These are phyloP conservation scores for Bassia scoparia DNA, from an alignment of 148 eudicot species.

Conservation along the genomic window DNA sequence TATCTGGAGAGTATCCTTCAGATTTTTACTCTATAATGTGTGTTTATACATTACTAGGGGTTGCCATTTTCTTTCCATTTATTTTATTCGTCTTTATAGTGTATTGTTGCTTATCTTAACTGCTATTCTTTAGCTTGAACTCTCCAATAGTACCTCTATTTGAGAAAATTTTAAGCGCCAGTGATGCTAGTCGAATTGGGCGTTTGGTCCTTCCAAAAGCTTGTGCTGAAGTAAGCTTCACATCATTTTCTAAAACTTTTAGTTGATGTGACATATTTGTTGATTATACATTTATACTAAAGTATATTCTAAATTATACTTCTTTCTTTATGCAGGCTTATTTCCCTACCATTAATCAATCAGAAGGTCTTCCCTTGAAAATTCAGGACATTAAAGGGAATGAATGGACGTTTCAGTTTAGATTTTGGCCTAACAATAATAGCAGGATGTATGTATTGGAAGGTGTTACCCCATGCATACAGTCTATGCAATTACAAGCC, in stretches of 20 bases:
- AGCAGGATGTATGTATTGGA: slow-evolving; percentile 99
- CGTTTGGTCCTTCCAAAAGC: slow-evolving; percentile 98
- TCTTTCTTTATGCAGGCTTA: slow-evolving; percentile 60
- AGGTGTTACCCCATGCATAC: slow-evolving; percentile 97
- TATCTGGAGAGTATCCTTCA: slow-evolving; percentile 95
- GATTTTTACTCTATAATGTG: slow-evolving; percentile 4
- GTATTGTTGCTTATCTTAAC: slow-evolving; percentile 49
- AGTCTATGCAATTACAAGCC: slow-evolving; percentile 91
- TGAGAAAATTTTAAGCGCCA: slow-evolving; percentile 93
- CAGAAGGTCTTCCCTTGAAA: slow-evolving; percentile 86
- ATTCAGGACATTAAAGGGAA: slow-evolving; percentile 92
- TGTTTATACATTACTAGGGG: background rate
- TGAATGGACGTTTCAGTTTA: slow-evolving; percentile 97
- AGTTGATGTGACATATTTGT: background rate
- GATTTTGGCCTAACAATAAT: slow-evolving; percentile 99
- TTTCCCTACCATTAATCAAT: slow-evolving; percentile 82
- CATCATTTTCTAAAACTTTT: slow-evolving; percentile 13
- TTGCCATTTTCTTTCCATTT: background rate
- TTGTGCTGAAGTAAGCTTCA: slow-evolving; percentile 86
- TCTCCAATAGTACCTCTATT: slow-evolving; percentile 81
- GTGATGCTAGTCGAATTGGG: slow-evolving; percentile 99
- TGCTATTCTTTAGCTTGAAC: slow-evolving; percentile 54
- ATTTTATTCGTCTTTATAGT: no score
- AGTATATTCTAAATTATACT: slow-evolving; percentile 1
- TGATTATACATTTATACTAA: slow-evolving; percentile 4